Evolutionary conservation across 1,284 basidiomycete genomes (phyloP), one percentile per base, ranked within the genome.

Genomic region (Rhizopogon parksii): DNA sequence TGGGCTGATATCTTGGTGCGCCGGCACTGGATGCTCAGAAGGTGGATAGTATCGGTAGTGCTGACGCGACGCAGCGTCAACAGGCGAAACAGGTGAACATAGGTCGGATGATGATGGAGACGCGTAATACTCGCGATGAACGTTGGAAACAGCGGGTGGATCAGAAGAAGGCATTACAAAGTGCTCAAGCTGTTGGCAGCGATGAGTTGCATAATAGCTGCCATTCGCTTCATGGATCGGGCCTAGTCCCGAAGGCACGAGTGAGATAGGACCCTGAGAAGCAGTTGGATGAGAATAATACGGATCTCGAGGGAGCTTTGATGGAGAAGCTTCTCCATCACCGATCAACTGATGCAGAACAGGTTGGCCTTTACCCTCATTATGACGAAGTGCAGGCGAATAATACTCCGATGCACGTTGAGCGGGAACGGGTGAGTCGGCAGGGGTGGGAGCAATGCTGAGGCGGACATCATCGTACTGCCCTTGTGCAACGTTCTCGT

Each of bases 391-490:
- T 52, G 63, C 25, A 51, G 64, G 47, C 54, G 68, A 66, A 61
- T 68, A 67, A 66, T 68, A 66, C 55, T 64, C 62, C 43, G 64
- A 65, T 50, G 66, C 63, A 66, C 63, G 63, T 68, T 51, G 66
- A 55, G 35, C 53, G 54, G 66, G 60, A 48, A 48, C 40, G 45
- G 64, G 46, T 24, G 53, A 42, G 36, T 62, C 64, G 34, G 65
- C 55, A 56, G 58, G 48, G 6, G 61, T 57, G 61, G 60, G 64
- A 39, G 63, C 53, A 50, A 65, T 24, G 53, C 19, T 55, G 39
- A 54, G 64, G 54, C 68, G 65, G 61, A 67, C 64, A 53, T 65
- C 65, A 53, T 68, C 56, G 56, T 64, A 68, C 55, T 65, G 63
- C 53, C 54, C 21, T 60, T 5, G 57, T 55, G 43, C 54, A 55